phyloP scores from a whole-genome alignment of 768 basidiomycete genomes.

The Hysterangium stoloniferum region DNA sequence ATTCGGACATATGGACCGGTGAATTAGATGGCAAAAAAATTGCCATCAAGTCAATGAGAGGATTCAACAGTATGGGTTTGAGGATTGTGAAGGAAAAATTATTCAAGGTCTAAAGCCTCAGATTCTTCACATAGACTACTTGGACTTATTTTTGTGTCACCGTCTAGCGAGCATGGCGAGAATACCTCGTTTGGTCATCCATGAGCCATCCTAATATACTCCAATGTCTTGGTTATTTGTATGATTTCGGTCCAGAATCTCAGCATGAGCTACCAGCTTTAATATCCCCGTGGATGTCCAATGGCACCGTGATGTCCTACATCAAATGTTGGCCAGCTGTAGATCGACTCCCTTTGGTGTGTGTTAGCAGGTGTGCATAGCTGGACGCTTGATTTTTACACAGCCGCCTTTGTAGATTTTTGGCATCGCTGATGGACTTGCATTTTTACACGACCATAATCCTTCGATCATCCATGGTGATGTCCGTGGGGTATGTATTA shows the following conservation, averaged over 20 bases:
- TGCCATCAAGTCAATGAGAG: conserved; percentile 2
- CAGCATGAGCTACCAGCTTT: neutral
- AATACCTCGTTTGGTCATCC: neutral
- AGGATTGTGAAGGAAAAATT: neutral
- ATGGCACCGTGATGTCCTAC: neutral
- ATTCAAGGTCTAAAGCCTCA: neutral
- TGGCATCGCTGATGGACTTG: conserved; percentile 35
- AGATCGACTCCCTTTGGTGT: neutral
- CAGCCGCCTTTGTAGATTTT: conserved; percentile 32
- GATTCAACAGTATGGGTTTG: neutral
- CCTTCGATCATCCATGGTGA: conserved; percentile 30
- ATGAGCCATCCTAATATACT: neutral
- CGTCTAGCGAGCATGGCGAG: neutral
- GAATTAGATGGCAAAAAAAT: neutral
- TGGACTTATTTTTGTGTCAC: neutral
- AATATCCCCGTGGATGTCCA: conserved; percentile 5
- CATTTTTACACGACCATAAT: conserved; percentile 34
- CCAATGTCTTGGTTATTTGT: neutral
- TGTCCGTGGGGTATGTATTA: conserved; percentile 10
- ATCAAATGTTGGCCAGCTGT: neutral
- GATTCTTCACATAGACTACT: neutral
- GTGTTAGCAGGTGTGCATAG: neutral
- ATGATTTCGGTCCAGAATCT: neutral
- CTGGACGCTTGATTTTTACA: neutral
- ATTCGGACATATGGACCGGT: conserved; percentile 1